Conservation (phyloP, 1,284 basidiomycete genomes). For the Ustilago lituana region DNA sequence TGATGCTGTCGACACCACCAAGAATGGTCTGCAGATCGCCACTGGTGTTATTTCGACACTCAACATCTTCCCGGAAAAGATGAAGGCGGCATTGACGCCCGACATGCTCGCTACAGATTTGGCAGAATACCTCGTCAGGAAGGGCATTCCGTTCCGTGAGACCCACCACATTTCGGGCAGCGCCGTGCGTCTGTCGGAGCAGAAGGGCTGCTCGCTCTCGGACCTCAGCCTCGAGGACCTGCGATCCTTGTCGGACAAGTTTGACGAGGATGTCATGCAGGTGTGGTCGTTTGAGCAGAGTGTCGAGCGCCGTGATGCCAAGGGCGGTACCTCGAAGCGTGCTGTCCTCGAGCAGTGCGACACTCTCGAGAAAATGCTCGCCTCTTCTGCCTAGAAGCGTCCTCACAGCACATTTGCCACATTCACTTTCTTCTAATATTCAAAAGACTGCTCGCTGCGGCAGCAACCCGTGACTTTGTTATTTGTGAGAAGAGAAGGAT, state of each 20-base stretch:
- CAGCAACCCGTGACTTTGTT: constrained; percentile 2
- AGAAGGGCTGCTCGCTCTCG: constrained; percentile 80
- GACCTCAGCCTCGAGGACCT: constrained; percentile 83
- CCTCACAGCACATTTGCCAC: background rate
- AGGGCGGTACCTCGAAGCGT: constrained; percentile 86
- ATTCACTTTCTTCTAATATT: too few relatives aligned
- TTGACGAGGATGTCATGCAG: constrained; percentile 78
- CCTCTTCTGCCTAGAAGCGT: constrained; percentile 8
- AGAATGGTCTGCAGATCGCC: constrained; percentile 88
- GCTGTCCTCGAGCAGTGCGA: constrained; percentile 82
- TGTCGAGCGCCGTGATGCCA: constrained; percentile 91
- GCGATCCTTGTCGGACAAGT: constrained; percentile 78
- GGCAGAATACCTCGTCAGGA: constrained; percentile 96
- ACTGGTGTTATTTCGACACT: constrained; percentile 92
- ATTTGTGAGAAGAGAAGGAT: background rate
- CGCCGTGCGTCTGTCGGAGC: constrained; percentile 91
- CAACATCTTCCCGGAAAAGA: constrained; percentile 83
- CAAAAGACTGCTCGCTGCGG: too few relatives aligned
- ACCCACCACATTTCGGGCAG: constrained; percentile 98
- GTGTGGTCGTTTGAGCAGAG: constrained; percentile 70
- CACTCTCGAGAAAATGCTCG: constrained; percentile 46
- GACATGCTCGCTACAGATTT: constrained; percentile 97
- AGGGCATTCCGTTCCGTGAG: constrained; percentile 95
- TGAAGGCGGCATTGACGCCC: constrained; percentile 89
- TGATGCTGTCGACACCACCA: constrained; percentile 88